A percentile compares a stretch with the other conserved stretches of the same genome.
Conservation (phyloP, 495 filamentous ascomycete species). For the Xylaria flabelliformis region DNA sequence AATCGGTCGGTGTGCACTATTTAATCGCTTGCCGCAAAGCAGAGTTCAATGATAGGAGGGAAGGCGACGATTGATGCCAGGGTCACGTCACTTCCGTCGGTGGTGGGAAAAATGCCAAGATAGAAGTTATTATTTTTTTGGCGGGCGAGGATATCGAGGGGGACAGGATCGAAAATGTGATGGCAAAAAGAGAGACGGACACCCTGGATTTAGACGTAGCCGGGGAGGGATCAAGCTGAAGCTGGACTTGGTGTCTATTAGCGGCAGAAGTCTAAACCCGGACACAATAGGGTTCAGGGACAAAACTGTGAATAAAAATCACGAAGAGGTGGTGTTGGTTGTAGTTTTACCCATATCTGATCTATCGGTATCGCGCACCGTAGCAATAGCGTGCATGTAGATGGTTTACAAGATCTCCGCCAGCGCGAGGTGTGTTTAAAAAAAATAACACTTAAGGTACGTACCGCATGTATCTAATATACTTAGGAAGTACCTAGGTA, state of each 20-base stretch:
- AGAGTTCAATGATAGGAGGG: constrained; percentile 1
- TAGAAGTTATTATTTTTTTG: constrained; percentile 2
- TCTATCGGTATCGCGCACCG: constrained; percentile 1
- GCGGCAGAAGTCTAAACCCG: neutral
- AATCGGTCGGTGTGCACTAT: constrained; percentile 14
- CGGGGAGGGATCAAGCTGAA: constrained; percentile 17
- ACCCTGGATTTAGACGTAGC: neutral
- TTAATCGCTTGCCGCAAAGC: neutral
- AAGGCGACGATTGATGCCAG: constrained; percentile 16
- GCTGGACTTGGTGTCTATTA: neutral
- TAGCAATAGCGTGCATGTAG: neutral
- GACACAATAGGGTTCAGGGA: constrained; percentile 21
- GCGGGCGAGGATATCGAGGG: constrained; percentile 1
- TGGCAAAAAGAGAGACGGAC: neutral
- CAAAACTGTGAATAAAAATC: constrained; percentile 17
- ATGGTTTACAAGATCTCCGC: neutral
- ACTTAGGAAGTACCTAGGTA: neutral
- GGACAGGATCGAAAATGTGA: neutral
- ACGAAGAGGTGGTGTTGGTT: neutral
- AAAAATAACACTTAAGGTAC: neutral
- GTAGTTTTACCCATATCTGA: neutral
- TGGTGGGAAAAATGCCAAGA: constrained; percentile 19
- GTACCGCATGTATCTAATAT: neutral
- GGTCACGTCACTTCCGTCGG: constrained; percentile 22
- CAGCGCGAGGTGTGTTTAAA: neutral